phyloP scores from a whole-genome alignment of 495 filamentous ascomycete species.

The Penicillium desertorum region DNA sequence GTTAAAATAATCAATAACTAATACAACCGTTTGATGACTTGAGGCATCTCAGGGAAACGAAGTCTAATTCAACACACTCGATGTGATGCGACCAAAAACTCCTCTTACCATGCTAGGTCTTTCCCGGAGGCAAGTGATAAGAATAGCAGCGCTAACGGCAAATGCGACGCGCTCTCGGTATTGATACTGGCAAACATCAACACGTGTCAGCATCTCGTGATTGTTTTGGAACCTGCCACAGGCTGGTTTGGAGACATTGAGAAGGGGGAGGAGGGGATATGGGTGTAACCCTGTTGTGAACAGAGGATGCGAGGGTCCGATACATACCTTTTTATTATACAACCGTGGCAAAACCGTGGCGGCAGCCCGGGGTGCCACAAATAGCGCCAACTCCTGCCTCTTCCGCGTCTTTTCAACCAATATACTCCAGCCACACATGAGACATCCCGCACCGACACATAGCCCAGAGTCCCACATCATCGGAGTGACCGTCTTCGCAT shows the following conservation, averaged over 20 bases:
- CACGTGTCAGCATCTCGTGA: constrained; percentile 28
- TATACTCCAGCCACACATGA: constrained; percentile 83
- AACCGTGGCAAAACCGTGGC: constrained; percentile 73
- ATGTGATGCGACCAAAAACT: constrained; percentile 66
- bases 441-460: constrained; percentile 72
- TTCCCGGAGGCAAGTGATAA: constrained; percentile 71
- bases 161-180: constrained; percentile 77
- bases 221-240: constrained; percentile 11
- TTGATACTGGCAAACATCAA: constrained; percentile 52
- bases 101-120: constrained; percentile 67
- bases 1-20: constrained; percentile 10
- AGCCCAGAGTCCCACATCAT: constrained; percentile 66
- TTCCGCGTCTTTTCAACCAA: constrained; percentile 67
- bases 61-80: constrained; percentile 49
- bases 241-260: background rate
- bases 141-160: constrained; percentile 68
- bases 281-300: constrained; percentile 29
- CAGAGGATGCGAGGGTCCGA: constrained; percentile 19
- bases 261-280: constrained; percentile 9
- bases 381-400: constrained; percentile 77
- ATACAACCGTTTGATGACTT: constrained; percentile 12
- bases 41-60: background rate
- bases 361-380: constrained; percentile 80
- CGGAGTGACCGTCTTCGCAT: constrained; percentile 51
- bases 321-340: constrained; percentile 61